Evolutionary conservation across 805 yeast genomes (phyloP).

Genomic region (Yamadazyma akitaensis): DNA sequence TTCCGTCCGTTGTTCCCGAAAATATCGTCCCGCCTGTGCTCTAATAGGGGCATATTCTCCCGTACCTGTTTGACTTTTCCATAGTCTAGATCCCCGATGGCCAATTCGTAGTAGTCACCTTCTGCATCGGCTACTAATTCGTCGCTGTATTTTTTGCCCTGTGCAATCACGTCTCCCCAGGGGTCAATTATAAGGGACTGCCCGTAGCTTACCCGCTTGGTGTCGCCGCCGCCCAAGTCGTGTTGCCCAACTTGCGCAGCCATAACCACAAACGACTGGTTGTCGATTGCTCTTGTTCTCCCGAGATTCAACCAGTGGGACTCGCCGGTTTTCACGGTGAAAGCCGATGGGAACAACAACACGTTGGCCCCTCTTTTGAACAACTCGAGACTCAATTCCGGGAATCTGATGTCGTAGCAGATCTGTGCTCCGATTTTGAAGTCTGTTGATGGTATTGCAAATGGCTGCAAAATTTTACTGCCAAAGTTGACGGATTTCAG

Average conservation of each 20-base stretch:
- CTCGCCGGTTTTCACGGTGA: constrained; percentile 86
- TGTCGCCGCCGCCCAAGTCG: constrained; percentile 34
- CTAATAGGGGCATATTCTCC: constrained; percentile 70
- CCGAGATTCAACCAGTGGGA: constrained; percentile 88
- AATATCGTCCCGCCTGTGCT: constrained; percentile 52
- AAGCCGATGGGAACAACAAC: constrained; percentile 84
- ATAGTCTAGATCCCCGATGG: constrained; percentile 66
- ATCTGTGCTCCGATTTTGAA: constrained; percentile 64
- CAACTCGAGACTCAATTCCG: constrained; percentile 68
- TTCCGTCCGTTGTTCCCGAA: no score
- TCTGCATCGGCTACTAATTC: constrained; percentile 13
- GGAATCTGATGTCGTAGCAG: constrained; percentile 87
- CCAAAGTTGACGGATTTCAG: constrained; percentile 85
- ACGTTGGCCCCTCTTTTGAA: constrained; percentile 72
- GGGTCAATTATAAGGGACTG: constrained; percentile 87
- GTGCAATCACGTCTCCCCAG: constrained; percentile 77
- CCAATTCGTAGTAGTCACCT: constrained; percentile 39
- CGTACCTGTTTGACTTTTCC: constrained; percentile 50
- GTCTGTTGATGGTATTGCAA: constrained; percentile 39
- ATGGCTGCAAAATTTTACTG: constrained; percentile 45
- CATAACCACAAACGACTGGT: constrained; percentile 82
- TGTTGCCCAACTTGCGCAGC: constrained; percentile 88
- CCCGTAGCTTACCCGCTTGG: constrained; percentile 76
- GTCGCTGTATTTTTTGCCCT: constrained; percentile 33
- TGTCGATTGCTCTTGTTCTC: constrained; percentile 80